Percentiles rank a stretch among this genome's conserved stretches.
phyloP scores from a whole-genome alignment of 1,139 yeast species.

The Scheffersomyces lignicola region DNA sequence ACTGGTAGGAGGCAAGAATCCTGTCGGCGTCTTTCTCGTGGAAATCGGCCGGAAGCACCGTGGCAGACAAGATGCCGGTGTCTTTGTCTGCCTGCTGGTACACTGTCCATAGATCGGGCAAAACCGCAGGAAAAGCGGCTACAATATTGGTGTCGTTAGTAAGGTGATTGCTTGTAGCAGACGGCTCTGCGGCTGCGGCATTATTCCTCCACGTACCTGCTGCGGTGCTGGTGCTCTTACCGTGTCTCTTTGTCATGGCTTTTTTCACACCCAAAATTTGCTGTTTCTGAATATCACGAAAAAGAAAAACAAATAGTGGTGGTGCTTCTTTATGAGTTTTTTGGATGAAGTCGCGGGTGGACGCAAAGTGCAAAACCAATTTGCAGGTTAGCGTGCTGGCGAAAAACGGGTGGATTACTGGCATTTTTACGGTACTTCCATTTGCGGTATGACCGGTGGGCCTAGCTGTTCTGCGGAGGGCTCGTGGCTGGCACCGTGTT shows the following conservation, averaged over 20 bases:
- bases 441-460: too few species aligned
- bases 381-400: too few species aligned
- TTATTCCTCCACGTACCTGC: constrained; percentile 11
- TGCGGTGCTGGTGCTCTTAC: constrained; percentile 4
- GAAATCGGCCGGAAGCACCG: constrained; percentile 45
- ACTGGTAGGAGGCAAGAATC: constrained; percentile 43
- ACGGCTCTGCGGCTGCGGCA: too few species aligned
- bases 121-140: constrained; percentile 5
- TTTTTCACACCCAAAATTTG: constrained; percentile 4
- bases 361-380: constrained; percentile 1
- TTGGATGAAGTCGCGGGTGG: too few species aligned
- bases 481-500: too few species aligned
- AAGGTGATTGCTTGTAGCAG: too few species aligned
- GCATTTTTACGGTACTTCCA: too few species aligned
- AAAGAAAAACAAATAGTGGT: too few species aligned
- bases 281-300: too few species aligned
- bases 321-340: constrained; percentile 7
- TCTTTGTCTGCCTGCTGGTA: constrained; percentile 32
- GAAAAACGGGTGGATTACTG: too few species aligned
- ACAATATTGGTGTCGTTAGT: background rate
- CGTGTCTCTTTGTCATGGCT: constrained; percentile 12
- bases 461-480: too few species aligned
- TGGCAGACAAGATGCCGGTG: constrained; percentile 32
- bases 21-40: constrained; percentile 43
- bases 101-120: constrained; percentile 27